These are phyloP conservation scores for Zanthoxylum bungeanum DNA, from an alignment of 345 rosid genomes.

Conservation along the genomic window DNA sequence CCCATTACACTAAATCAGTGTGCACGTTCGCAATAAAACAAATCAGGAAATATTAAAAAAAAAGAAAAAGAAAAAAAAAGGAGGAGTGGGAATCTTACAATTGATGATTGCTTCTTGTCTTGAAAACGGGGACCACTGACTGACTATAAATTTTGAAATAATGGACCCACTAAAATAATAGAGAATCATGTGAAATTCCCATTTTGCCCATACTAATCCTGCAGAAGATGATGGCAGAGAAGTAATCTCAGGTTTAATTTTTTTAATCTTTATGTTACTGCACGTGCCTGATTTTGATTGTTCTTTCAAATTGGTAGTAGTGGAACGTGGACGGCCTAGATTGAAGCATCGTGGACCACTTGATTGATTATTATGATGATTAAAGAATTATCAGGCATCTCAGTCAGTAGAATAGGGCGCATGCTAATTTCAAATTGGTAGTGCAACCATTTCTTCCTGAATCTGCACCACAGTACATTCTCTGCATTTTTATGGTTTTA, in stretches of 20 bases:
- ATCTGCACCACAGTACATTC: no score
- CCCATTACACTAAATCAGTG: no score
- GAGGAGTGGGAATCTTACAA: slow-evolving; percentile 12
- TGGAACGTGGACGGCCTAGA: not conserved
- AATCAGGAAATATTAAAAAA: not conserved
- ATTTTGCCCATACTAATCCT: not conserved
- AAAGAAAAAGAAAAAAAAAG: not conserved
- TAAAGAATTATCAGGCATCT: not conserved
- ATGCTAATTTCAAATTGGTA: no score
- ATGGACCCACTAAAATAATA: not conserved
- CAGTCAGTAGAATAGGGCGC: not conserved
- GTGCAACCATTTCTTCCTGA: no score
- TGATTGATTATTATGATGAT: not conserved
- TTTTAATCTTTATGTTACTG: not conserved
- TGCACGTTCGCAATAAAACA: not conserved
- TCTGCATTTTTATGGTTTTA: no score
- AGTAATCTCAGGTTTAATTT: not conserved
- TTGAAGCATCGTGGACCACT: not conserved
- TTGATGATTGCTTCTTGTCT: slow-evolving; percentile 17
- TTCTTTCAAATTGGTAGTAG: not conserved
- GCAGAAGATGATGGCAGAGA: not conserved
- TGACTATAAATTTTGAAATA: not conserved
- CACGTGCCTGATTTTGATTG: not conserved
- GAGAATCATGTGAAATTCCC: not conserved
- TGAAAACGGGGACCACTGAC: slow-evolving; percentile 6